These are phyloP conservation scores for Sphagnum fallax DNA, from an alignment of 228 moss, liverwort and hornwort species.

Conservation along the genomic window DNA sequence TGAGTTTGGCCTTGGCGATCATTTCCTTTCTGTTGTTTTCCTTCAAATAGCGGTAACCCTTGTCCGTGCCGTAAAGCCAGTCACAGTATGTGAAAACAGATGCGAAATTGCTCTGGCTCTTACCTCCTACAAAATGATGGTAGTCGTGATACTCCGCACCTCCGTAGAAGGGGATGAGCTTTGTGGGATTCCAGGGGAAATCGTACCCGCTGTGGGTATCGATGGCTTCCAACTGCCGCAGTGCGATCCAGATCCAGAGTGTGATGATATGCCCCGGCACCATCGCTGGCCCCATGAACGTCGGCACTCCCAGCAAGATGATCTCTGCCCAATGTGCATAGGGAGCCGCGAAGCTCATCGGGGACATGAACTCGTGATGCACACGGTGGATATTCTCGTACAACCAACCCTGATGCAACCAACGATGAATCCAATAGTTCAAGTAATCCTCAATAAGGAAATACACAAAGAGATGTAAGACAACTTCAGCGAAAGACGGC, in stretches of 20 bases:
- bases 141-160: constrained; percentile 90
- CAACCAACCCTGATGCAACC: constrained; percentile 74
- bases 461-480: constrained; percentile 49
- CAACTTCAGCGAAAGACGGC: constrained; percentile 36
- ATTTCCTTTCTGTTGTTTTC: constrained; percentile 44
- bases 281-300: constrained; percentile 71
- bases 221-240: constrained; percentile 83
- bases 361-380: constrained; percentile 74
- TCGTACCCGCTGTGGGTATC: constrained; percentile 93
- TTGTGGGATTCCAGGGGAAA: constrained; percentile 82
- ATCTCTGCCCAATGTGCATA: constrained; percentile 78
- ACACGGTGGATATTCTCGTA: constrained; percentile 69
- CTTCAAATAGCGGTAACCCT: constrained; percentile 64
- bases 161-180: constrained; percentile 82
- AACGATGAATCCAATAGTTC: constrained; percentile 80
- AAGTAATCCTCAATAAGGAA: constrained; percentile 65
- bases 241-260: constrained; percentile 79
- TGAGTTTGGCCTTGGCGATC: constrained; percentile 31
- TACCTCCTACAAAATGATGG: constrained; percentile 81
- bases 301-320: constrained; percentile 63
- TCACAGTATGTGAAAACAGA: constrained; percentile 95
- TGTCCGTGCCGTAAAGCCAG: constrained; percentile 80
- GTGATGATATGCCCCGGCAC: constrained; percentile 77
- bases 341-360: constrained; percentile 81
- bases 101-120: constrained; percentile 92